Evolutionary conservation across 2,329 filamentous ascomycete species (phyloP).

Genomic region (Coleophoma eucalyptorum): DNA sequence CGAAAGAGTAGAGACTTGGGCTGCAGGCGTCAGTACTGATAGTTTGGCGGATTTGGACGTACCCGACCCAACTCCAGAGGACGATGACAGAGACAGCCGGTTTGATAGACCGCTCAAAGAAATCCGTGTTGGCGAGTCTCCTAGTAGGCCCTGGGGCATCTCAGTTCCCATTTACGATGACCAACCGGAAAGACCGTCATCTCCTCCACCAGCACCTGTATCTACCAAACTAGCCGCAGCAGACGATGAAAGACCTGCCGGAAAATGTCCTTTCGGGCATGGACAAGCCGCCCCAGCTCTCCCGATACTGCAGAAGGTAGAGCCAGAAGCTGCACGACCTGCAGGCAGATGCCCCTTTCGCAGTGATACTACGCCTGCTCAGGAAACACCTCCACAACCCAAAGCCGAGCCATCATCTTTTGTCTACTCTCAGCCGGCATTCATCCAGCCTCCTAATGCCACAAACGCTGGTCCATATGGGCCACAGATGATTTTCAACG

Average conservation of each 20-base stretch:
- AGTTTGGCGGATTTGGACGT: slow-evolving; percentile 34
- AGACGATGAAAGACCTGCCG: slow-evolving; percentile 21
- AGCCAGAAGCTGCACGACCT: slow-evolving; percentile 9
- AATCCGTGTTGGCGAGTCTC: slow-evolving; percentile 88
- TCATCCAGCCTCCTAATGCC: slow-evolving; percentile 42
- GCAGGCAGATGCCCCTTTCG: slow-evolving; percentile 29
- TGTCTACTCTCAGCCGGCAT: slow-evolving; percentile 41
- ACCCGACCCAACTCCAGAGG: slow-evolving; percentile 34
- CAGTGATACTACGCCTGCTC: slow-evolving; percentile 25
- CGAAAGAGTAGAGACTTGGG: slow-evolving; percentile 82
- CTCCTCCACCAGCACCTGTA: slow-evolving; percentile 52
- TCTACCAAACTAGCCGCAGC: slow-evolving; percentile 22
- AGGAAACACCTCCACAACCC: not conserved
- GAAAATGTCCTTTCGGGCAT: slow-evolving; percentile 53
- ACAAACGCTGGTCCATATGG: slow-evolving; percentile 9
- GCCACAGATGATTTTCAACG: slow-evolving; percentile 82
- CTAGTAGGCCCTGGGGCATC: slow-evolving; percentile 91
- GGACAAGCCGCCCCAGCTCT: slow-evolving; percentile 6
- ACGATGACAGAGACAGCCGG: slow-evolving; percentile 59
- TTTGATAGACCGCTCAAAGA: slow-evolving; percentile 87
- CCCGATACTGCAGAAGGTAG: not conserved
- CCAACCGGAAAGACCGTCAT: slow-evolving; percentile 39
- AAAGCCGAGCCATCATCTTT: slow-evolving; percentile 15
- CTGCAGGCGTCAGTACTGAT: slow-evolving; percentile 66
- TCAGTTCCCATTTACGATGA: slow-evolving; percentile 62